Base-by-base conservation (phyloP, 306 rosid species). In the Benincasa hispida region DNA sequence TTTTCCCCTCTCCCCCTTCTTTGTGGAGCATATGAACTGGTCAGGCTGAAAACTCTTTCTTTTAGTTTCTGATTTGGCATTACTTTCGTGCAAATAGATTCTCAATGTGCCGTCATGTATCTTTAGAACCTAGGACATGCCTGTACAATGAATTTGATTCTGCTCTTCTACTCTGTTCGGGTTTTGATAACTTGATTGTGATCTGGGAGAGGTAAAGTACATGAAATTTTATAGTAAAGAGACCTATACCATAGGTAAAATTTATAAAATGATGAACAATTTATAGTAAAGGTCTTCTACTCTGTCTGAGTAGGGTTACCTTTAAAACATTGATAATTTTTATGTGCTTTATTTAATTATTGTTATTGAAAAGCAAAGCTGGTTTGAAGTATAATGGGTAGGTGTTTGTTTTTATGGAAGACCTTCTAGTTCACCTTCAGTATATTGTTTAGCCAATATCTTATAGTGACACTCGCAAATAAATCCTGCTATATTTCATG, bases 171-270 rank as follows among this genome's bases (percentile, higher is more conserved):
- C 76, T 70, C 57, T 27, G 76, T 70, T 25, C 17, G 35, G 76
- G 58, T 45, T 27, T 70, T 25, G 76, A 70, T 25, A 47, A 45
- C 57, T 48, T 70, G 76, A 70, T 32, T 70, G 28, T 70, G 76
- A 70, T 70, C 25, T 22, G 54, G 35, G 74, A 58, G 63, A 68
- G 73, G 73, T 39, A 66, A 66, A 39, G 73, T 69, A 42, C 76
- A 48, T 70, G 21, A 24, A 70, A 27, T 17, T 69, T 47, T 47
- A 24, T 27, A 13, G 76, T 47, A 50, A 70, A 47, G 41, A 47
- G 35, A 45, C 24, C 14, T 47, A 47, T 45, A 47, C 58, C 15
- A 28, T 48, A 30, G 76, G 41, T 70, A 47, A 27, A 70, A 70
- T 25, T 47, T 48, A 45, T 70, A 48, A 24, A 48, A 25, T 48